Evolutionary conservation across 768 basidiomycete species (phyloP).

Genomic region (Podaxis sp.): DNA sequence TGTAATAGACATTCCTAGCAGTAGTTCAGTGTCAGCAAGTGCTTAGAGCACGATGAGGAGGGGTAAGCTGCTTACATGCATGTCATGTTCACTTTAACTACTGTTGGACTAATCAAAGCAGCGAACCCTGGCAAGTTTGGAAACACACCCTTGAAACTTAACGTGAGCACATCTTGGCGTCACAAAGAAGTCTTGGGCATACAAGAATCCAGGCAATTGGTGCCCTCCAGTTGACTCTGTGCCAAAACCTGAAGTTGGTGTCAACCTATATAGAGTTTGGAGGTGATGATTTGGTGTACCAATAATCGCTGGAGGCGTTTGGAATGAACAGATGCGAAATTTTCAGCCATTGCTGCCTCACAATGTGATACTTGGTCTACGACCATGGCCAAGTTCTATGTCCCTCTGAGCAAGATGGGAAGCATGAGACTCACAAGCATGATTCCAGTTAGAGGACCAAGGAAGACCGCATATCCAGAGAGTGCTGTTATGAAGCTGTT

Average conservation of each 20-base stretch:
- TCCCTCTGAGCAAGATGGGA: not conserved
- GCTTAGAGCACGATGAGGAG: too few species aligned
- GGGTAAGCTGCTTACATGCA: conserved; percentile 20
- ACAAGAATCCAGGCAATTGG: conserved; percentile 24
- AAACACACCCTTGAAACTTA: conserved; percentile 21
- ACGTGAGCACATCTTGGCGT: not conserved
- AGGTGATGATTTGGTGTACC: conserved; percentile 13
- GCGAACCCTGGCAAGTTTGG: conserved; percentile 26
- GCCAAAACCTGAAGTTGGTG: conserved; percentile 10
- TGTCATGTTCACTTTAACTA: conserved; percentile 13
- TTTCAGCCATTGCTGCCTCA: conserved; percentile 21
- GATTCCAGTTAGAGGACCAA: conserved; percentile 27
- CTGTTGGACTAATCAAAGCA: conserved; percentile 15
- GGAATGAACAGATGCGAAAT: conserved; percentile 25
- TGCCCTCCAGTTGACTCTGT: conserved; percentile 18
- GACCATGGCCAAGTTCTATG: not conserved
- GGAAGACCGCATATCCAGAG: conserved; percentile 26
- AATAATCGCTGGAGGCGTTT: conserved; percentile 22
- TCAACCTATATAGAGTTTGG: too few species aligned
- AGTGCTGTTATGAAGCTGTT: conserved; percentile 26
- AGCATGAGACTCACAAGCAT: conserved; percentile 20
- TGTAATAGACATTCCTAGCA: conserved; percentile 20
- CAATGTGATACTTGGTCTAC: conserved; percentile 24
- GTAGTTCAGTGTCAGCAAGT: not conserved
- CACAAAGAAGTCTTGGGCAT: not conserved